Conservation (phyloP, 441 rosid species). For the Dalechampia spathulata region DNA sequence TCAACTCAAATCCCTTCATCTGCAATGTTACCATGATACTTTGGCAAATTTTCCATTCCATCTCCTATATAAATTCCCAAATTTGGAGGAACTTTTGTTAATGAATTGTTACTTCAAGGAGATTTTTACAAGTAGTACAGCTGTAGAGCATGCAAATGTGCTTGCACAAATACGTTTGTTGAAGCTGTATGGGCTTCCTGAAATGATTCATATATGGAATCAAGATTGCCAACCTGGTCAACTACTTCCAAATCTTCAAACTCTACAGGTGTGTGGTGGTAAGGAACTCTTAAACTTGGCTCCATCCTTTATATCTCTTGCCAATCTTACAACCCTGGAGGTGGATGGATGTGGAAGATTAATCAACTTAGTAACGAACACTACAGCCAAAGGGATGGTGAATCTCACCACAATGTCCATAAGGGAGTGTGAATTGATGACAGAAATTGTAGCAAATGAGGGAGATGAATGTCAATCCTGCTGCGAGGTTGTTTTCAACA, state of each 20-base stretch:
- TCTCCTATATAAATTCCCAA: neutral
- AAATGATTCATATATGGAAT: too few species aligned
- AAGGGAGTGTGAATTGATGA: neutral
- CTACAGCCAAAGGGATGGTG: neutral
- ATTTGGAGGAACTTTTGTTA: neutral
- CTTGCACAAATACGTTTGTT: too few species aligned
- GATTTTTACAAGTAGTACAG: too few species aligned
- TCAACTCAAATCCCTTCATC: neutral
- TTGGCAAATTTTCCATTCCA: too few species aligned
- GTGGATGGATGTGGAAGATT: neutral
- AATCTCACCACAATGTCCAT: neutral
- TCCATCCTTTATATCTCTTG: neutral
- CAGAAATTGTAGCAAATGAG: too few species aligned
- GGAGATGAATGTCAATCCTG: neutral
- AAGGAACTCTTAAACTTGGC: neutral
- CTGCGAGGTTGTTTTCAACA: neutral
- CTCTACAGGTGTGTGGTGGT: neutral
- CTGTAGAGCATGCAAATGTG: too few species aligned
- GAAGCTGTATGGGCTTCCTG: too few species aligned
- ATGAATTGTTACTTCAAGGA: slow-evolving; percentile 2
- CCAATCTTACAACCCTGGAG: neutral
- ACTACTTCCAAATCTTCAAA: neutral
- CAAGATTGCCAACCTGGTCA: neutral
- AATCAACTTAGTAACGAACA: neutral
- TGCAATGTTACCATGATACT: too few species aligned